Evolutionary conservation across 1,284 basidiomycete genomes (phyloP).

Genomic region (Ceratobasidium sp.): DNA sequence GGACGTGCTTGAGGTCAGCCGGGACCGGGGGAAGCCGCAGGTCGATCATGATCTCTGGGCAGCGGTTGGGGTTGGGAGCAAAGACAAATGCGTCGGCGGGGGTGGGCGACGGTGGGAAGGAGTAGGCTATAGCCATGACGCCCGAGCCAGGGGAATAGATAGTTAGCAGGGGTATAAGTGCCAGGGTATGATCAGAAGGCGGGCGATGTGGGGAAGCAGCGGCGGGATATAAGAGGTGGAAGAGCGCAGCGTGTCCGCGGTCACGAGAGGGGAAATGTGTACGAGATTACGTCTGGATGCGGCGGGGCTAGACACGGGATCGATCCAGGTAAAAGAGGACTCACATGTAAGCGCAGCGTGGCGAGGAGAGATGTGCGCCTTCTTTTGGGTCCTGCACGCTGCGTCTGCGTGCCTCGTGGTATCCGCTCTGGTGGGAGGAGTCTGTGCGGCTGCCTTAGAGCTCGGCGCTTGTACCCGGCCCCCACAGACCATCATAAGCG

Average conservation of each 20-base stretch:
- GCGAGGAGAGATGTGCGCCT: background rate
- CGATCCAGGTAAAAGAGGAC: conserved; percentile 25
- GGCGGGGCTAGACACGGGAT: conserved; percentile 16
- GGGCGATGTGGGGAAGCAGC: conserved; percentile 5
- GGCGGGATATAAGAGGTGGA: background rate
- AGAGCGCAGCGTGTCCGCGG: background rate
- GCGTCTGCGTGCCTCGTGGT: conserved; percentile 24
- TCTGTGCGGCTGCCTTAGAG: conserved; percentile 24
- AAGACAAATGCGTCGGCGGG: background rate
- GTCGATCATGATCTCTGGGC: conserved; percentile 31
- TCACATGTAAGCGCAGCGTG: conserved; percentile 24
- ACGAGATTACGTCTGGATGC: conserved; percentile 32
- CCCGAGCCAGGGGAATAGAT: conserved; percentile 9
- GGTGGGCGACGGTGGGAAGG: conserved; percentile 4
- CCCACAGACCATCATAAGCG: conserved; percentile 16
- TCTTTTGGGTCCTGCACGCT: conserved; percentile 11
- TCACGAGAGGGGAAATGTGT: conserved; percentile 13
- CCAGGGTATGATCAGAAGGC: conserved; percentile 15
- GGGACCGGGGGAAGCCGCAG: conserved; percentile 37
- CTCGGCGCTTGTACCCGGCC: conserved; percentile 24
- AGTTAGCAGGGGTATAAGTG: conserved; percentile 10
- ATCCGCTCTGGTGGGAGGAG: background rate
- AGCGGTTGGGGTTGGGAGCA: conserved; percentile 2
- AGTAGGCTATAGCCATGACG: conserved; percentile 36
- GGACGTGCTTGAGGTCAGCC: conserved; percentile 46